Evolutionary conservation across 805 yeast species (phyloP).

Genomic region (Cyberlindnera sargentensis): DNA sequence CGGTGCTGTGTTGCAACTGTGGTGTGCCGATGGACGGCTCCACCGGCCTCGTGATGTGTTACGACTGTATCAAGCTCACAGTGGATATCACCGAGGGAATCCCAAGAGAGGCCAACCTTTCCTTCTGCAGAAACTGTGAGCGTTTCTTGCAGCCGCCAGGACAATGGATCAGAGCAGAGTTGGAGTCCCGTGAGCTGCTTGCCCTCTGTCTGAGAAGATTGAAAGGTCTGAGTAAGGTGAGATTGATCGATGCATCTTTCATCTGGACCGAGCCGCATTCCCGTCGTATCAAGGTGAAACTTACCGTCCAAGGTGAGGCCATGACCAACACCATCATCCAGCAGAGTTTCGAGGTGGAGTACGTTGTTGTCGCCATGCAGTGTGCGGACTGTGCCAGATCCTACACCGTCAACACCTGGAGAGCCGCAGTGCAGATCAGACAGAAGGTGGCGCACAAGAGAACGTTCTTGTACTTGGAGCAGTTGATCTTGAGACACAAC

Average conservation of each 20-base stretch:
- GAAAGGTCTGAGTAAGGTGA: conserved; percentile 78
- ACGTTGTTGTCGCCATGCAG: conserved; percentile 89
- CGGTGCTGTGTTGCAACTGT: conserved; percentile 96
- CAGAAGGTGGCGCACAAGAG: conserved; percentile 96
- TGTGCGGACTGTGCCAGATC: conserved; percentile 98
- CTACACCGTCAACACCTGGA: conserved; percentile 95
- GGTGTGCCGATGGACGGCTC: conserved; percentile 98
- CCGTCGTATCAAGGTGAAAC: conserved; percentile 81
- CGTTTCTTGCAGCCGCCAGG: conserved; percentile 90
- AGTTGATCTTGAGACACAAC: conserved; percentile 82
- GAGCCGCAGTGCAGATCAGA: conserved; percentile 94
- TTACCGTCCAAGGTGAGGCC: conserved; percentile 97
- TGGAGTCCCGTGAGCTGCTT: conserved; percentile 87
- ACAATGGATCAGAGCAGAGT: conserved; percentile 86
- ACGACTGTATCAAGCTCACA: conserved; percentile 90
- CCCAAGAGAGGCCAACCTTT: conserved; percentile 88
- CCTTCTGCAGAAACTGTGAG: conserved; percentile 96
- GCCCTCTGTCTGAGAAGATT: conserved; percentile 86
- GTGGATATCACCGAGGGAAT: conserved; percentile 92
- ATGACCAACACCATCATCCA: conserved; percentile 86
- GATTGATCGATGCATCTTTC: conserved; percentile 88
- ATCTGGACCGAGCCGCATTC: conserved; percentile 99
- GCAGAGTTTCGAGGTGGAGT: conserved; percentile 92
- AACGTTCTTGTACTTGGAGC: conserved; percentile 93
- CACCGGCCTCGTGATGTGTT: conserved; percentile 87